These are phyloP conservation scores for Apophysomyces trapeziformis DNA, from an alignment of 371 early-diverging fungal species.

Conservation along the genomic window DNA sequence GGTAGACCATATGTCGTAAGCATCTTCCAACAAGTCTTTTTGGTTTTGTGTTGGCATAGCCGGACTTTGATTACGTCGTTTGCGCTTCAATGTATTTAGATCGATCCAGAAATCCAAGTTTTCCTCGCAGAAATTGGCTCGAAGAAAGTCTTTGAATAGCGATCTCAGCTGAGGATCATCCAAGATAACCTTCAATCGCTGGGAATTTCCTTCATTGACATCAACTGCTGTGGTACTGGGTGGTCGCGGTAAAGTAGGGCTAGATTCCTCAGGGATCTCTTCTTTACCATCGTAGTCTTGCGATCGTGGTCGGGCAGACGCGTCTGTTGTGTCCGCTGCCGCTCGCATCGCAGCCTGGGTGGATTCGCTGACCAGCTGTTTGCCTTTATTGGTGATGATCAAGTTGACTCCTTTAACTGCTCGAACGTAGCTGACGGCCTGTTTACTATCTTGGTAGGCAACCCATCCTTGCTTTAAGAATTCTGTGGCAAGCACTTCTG, in stretches of 20 bases:
- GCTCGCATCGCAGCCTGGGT: background rate
- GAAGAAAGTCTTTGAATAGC: conserved; percentile 67
- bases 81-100: conserved; percentile 42
- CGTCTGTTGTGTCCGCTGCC: background rate
- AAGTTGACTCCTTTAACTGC: conserved; percentile 22
- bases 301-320: background rate
- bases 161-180: conserved; percentile 60
- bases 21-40: conserved; percentile 59
- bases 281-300: background rate
- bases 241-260: background rate
- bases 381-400: conserved; percentile 27
- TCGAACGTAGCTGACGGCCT: conserved; percentile 7
- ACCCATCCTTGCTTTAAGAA: conserved; percentile 65
- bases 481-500: conserved; percentile 52
- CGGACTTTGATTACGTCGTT: conserved; percentile 42
- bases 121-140: conserved; percentile 74
- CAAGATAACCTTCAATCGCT: conserved; percentile 62
- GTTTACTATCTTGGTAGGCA: conserved; percentile 40
- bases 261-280: background rate
- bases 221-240: conserved; percentile 10
- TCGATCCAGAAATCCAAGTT: conserved; percentile 76
- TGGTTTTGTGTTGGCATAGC: conserved; percentile 36
- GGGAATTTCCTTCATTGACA: conserved; percentile 26
- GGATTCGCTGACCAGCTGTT: conserved; percentile 25
- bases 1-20: conserved; percentile 64